Conservation (phyloP, 176 grass and related monocot genomes). For the Stipa capillata region DNA sequence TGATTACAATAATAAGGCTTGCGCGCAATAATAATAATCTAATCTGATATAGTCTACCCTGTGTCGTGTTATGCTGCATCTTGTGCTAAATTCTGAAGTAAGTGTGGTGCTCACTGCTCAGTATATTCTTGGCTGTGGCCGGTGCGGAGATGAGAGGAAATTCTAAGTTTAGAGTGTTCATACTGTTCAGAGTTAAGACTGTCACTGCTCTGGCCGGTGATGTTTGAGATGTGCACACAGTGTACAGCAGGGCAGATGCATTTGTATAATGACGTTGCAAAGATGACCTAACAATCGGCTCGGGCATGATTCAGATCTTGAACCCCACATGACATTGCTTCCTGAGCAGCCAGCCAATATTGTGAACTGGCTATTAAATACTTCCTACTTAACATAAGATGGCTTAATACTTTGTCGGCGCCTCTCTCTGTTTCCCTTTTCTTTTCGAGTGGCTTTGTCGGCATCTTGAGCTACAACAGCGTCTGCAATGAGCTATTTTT, state of each 20-base stretch:
- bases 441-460: no score
- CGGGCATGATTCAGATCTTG: background rate
- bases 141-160: no score
- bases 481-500: no score
- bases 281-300: background rate
- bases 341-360: background rate
- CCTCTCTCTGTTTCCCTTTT: no score
- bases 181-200: background rate
- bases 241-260: background rate
- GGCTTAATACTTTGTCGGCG: background rate
- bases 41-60: background rate
- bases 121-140: background rate
- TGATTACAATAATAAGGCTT: slow-evolving; percentile 38
- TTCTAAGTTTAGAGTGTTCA: background rate
- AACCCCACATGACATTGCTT: slow-evolving; percentile 1
- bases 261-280: background rate
- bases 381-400: background rate
- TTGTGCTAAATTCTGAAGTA: no score
- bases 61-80: no score
- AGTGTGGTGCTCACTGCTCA: background rate
- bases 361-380: background rate
- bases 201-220: background rate
- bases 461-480: no score
- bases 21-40: slow-evolving; percentile 24
- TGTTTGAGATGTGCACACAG: background rate